A percentile compares a stretch with the other conserved stretches of the same genome.
phyloP scores from a whole-genome alignment of 257 asterid genomes.

The Cordia subcordata region DNA sequence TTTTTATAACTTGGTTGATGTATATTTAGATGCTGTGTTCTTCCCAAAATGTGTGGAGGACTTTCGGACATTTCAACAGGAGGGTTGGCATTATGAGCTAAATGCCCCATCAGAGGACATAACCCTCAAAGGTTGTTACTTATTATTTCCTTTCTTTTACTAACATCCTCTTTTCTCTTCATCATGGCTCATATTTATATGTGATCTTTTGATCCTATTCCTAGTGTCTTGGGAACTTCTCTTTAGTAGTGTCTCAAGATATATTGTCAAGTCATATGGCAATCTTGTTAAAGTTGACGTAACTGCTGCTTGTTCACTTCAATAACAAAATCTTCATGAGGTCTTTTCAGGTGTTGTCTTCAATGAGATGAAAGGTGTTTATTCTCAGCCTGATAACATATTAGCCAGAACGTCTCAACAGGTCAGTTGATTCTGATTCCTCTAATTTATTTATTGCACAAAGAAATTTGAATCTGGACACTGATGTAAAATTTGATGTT shows the following conservation, averaged over 20 bases:
- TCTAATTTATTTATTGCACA: background rate
- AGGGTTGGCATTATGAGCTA: slow-evolving; percentile 99
- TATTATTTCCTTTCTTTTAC: background rate
- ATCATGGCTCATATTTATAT: background rate
- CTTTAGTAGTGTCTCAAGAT: background rate
- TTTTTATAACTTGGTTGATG: slow-evolving; percentile 98
- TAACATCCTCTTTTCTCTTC: slow-evolving; percentile 1
- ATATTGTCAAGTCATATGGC: no score
- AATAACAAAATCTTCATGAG: slow-evolving; percentile 15
- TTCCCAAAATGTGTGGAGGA: slow-evolving; percentile 97
- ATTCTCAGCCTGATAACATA: slow-evolving; percentile 99
- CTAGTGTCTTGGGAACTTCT: background rate
- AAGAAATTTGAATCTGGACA: background rate
- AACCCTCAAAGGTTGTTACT: slow-evolving; percentile 71
- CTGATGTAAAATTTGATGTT: background rate
- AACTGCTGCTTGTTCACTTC: slow-evolving; percentile 9
- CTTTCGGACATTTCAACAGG: slow-evolving; percentile 90
- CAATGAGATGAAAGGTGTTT: slow-evolving; percentile 99
- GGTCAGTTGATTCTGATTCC: slow-evolving; percentile 27
- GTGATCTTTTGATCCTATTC: background rate
- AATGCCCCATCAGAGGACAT: slow-evolving; percentile 95
- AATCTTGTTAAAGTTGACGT: background rate
- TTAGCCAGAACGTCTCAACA: slow-evolving; percentile 87
- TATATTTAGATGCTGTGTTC: slow-evolving; percentile 93
- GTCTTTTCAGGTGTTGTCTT: slow-evolving; percentile 79